These are phyloP conservation scores for Cercospora janseana DNA, from an alignment of 2,329 filamentous ascomycete species.

Conservation along the genomic window DNA sequence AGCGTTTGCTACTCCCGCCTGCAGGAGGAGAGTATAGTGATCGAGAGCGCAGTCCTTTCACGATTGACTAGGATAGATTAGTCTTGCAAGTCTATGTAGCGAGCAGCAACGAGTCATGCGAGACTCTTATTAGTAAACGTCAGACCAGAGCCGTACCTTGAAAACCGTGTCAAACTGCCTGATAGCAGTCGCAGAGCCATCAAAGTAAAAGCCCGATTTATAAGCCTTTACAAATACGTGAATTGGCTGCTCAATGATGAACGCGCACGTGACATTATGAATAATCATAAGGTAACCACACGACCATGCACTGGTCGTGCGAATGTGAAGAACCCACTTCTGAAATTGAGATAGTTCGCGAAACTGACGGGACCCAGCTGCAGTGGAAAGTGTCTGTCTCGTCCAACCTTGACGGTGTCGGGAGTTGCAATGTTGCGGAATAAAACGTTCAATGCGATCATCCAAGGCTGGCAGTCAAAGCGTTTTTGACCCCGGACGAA, in stretches of 20 bases:
- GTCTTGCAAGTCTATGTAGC: too few species aligned
- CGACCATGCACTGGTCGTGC: conserved; percentile 11
- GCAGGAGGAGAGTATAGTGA: neutral
- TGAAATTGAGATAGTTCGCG: neutral
- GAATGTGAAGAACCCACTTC: conserved; percentile 19
- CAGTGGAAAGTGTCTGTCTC: neutral
- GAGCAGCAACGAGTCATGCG: too few species aligned
- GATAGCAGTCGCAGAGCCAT: neutral
- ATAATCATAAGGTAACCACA: conserved; percentile 24
- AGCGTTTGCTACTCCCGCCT: neutral
- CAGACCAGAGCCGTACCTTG: too few species aligned
- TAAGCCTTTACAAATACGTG: neutral
- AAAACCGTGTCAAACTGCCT: neutral
- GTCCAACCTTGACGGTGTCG: neutral
- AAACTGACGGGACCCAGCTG: neutral
- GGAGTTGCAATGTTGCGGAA: neutral
- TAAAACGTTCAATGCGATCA: conserved; percentile 8
- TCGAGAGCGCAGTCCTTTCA: neutral
- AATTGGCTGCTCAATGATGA: conserved; percentile 18
- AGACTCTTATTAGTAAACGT: too few species aligned
- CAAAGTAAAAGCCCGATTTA: neutral
- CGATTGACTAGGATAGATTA: too few species aligned
- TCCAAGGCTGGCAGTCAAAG: neutral
- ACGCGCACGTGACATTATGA: conserved; percentile 23
- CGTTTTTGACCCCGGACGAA: neutral